Percentiles rank a stretch among this genome's conserved stretches.
Conservation (phyloP, 2,329 filamentous ascomycete genomes). For the Penicillium capsulatum region DNA sequence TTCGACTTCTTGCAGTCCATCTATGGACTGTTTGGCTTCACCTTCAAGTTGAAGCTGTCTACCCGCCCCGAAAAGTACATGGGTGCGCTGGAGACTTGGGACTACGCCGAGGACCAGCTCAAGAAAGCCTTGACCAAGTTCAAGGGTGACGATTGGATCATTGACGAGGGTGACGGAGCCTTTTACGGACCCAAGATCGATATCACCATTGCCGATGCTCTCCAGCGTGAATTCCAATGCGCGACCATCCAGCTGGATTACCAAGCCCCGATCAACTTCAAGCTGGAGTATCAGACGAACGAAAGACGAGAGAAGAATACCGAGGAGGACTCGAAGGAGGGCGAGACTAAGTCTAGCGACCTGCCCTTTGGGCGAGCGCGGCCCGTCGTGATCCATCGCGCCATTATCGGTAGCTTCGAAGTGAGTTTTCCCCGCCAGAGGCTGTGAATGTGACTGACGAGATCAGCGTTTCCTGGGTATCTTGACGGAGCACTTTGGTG, state of each 20-base stretch:
- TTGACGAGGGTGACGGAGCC: constrained; percentile 91
- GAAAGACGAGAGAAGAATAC: constrained; percentile 43
- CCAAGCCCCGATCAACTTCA: constrained; percentile 79
- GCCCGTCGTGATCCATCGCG: constrained; percentile 49
- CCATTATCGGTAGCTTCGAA: constrained; percentile 50
- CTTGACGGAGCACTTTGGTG: constrained; percentile 49
- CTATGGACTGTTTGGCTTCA: constrained; percentile 78
- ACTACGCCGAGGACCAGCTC: constrained; percentile 78
- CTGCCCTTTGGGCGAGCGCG: too few relatives aligned
- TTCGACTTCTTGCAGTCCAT: constrained; percentile 83
- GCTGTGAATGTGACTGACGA: too few relatives aligned
- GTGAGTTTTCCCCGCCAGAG: too few relatives aligned
- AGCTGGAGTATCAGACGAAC: constrained; percentile 77
- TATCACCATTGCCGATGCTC: constrained; percentile 84
- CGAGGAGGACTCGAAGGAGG: constrained; percentile 45
- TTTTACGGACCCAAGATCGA: constrained; percentile 99
- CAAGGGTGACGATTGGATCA: constrained; percentile 70
- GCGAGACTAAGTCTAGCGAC: constrained; percentile 42
- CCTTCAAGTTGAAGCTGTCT: constrained; percentile 91
- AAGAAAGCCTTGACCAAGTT: constrained; percentile 77
- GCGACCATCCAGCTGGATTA: constrained; percentile 95
- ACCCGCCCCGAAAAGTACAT: constrained; percentile 87
- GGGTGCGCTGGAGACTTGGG: constrained; percentile 81
- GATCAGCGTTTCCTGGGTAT: constrained; percentile 52
- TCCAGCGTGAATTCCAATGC: constrained; percentile 80